Evolutionary conservation across 2,329 filamentous ascomycete genomes (phyloP).

Genomic region (Hypoxylon sp.): DNA sequence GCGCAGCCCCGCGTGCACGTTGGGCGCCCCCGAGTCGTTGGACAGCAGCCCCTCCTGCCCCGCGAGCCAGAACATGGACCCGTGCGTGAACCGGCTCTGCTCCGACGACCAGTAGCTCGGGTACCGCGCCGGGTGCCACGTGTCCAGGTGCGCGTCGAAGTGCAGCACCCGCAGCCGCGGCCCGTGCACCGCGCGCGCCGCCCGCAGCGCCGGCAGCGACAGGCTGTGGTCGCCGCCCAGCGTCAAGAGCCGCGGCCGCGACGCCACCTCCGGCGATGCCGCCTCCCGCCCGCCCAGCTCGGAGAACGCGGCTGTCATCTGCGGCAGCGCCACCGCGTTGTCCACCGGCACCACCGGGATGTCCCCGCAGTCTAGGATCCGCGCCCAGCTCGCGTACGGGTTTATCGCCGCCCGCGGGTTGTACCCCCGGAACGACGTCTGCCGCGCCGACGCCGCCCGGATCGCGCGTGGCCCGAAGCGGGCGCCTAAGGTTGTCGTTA

Average conservation of each 20-base stretch:
- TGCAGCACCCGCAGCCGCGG: conserved; percentile 73
- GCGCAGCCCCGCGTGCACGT: conserved; percentile 83
- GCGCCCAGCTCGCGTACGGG: conserved; percentile 78
- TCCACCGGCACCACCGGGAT: conserved; percentile 88
- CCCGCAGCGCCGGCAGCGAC: conserved; percentile 72
- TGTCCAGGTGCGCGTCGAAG: conserved; percentile 83
- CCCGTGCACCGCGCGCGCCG: conserved; percentile 68
- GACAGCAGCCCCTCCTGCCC: conserved; percentile 73
- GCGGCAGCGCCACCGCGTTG: conserved; percentile 79
- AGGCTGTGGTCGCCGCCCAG: conserved; percentile 79
- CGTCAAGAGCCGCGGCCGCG: conserved; percentile 67
- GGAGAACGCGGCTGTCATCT: conserved; percentile 83
- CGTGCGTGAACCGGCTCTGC: conserved; percentile 83
- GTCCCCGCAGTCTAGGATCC: conserved; percentile 87
- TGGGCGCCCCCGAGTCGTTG: conserved; percentile 52
- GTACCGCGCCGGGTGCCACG: conserved; percentile 84
- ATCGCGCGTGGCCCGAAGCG: conserved; percentile 90
- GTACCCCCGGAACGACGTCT: conserved; percentile 81
- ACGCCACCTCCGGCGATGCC: conserved; percentile 43
- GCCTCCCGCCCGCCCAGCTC: conserved; percentile 64
- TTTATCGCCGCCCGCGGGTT: conserved; percentile 85
- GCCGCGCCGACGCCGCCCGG: conserved; percentile 80
- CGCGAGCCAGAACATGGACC: conserved; percentile 91
- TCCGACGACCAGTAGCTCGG: conserved; percentile 75
- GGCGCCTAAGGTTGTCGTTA: conserved; percentile 56